These are phyloP conservation scores for Paraphoma chrysanthemicola DNA, from an alignment of 2,329 filamentous ascomycete genomes.

Conservation along the genomic window DNA sequence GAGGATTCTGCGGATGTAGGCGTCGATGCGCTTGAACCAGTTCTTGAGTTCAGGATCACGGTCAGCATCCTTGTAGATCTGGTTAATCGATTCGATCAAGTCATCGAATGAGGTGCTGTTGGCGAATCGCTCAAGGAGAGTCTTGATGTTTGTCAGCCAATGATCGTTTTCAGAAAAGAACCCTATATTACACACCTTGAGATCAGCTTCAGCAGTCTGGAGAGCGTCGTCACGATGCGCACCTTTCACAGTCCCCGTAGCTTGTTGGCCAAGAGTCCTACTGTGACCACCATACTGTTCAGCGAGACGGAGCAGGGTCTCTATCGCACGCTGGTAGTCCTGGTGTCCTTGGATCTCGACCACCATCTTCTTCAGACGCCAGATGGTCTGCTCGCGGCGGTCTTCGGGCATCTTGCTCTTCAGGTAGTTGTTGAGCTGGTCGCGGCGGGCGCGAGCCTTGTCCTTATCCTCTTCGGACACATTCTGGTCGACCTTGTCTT, in stretches of 20 bases:
- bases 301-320: conserved; percentile 82
- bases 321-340: conserved; percentile 91
- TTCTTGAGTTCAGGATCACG: conserved; percentile 82
- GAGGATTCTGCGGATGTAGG: conserved; percentile 81
- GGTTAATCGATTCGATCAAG: conserved; percentile 83
- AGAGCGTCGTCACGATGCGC: conserved; percentile 71
- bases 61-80: conserved; percentile 87
- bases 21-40: conserved; percentile 85
- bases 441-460: conserved; percentile 49
- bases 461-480: conserved; percentile 67
- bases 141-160: conserved; percentile 66
- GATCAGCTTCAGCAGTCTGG: conserved; percentile 75
- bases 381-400: conserved; percentile 89
- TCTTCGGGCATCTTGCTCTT: conserved; percentile 88
- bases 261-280: conserved; percentile 68
- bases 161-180: conserved; percentile 46
- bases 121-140: conserved; percentile 91
- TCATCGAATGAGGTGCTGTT: conserved; percentile 91
- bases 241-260: conserved; percentile 73
- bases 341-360: conserved; percentile 95
- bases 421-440: conserved; percentile 74
- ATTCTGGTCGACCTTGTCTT: conserved; percentile 67
- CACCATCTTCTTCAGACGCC: conserved; percentile 96
- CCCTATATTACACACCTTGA: conserved; percentile 67
- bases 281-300: conserved; percentile 84